Conservation (phyloP, 352 stramenopile genomes). For the Pythium chondricola region DNA sequence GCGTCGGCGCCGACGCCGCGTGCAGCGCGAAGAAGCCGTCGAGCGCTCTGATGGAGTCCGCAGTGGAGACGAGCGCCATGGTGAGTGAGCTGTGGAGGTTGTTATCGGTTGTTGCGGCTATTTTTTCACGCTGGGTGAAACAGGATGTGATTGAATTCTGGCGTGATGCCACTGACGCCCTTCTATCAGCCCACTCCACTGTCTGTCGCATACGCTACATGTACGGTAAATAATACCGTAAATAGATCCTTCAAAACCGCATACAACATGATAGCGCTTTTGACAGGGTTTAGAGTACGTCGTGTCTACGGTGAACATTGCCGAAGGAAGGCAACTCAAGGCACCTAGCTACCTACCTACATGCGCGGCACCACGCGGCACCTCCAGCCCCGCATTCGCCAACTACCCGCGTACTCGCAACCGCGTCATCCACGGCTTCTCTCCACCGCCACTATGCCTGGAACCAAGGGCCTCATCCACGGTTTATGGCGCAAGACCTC, state of each 20-base stretch:
- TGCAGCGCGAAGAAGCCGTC: constrained; percentile 20
- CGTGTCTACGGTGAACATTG: background rate
- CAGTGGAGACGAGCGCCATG: constrained; percentile 13
- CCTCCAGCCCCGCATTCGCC: background rate
- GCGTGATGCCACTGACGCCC: too few species aligned
- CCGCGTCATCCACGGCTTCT: background rate
- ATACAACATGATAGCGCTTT: constrained; percentile 1
- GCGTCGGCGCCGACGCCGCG: background rate
- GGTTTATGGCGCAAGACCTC: constrained; percentile 40
- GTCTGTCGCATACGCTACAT: too few species aligned
- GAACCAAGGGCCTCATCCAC: constrained; percentile 14
- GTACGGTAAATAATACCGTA: background rate
- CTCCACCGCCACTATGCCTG: constrained; percentile 1
- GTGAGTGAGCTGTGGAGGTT: too few species aligned
- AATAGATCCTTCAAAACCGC: background rate
- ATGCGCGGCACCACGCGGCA: background rate
- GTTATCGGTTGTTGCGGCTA: too few species aligned
- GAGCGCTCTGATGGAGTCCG: constrained; percentile 20
- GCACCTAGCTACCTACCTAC: too few species aligned
- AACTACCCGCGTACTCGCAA: constrained; percentile 1
- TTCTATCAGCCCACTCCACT: too few species aligned
- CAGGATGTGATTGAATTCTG: too few species aligned
- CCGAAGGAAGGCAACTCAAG: too few species aligned
- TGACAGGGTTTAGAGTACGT: constrained; percentile 10
- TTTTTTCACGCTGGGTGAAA: too few species aligned